Conservation (phyloP, 116 monocot genomes). For the Posidonia oceanica region DNA sequence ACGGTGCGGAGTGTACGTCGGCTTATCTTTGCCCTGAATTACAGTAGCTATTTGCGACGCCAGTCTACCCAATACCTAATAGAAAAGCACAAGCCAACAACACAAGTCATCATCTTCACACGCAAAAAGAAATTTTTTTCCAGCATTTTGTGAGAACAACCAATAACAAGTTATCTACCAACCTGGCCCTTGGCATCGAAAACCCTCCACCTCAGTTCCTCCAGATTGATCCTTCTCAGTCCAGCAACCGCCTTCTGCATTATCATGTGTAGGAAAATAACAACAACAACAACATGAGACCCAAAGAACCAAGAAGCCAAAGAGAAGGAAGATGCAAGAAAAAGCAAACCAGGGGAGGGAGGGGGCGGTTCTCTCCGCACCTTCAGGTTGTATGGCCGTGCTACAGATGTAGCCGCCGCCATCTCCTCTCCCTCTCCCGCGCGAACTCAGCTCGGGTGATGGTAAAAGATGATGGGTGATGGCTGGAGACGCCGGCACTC, state of each 20-base stretch:
- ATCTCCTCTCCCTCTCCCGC: neutral
- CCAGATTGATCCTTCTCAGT: conserved; percentile 77
- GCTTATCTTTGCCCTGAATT: conserved; percentile 90
- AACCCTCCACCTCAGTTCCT: conserved; percentile 87
- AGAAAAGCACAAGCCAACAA: neutral
- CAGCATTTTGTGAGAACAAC: neutral
- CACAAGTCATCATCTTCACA: neutral
- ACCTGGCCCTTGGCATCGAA: conserved; percentile 98
- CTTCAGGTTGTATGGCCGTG: neutral
- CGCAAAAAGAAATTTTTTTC: neutral
- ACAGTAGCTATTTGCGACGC: conserved; percentile 92
- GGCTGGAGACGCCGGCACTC: too few relatives aligned
- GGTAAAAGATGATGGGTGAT: too few relatives aligned
- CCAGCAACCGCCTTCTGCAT: conserved; percentile 89
- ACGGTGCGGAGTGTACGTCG: conserved; percentile 79
- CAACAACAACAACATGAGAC: neutral
- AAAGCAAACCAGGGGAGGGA: neutral
- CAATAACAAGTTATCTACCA: neutral
- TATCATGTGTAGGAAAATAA: neutral
- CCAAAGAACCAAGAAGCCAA: neutral
- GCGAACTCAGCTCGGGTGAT: too few relatives aligned
- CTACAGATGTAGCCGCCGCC: neutral
- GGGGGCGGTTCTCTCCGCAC: neutral
- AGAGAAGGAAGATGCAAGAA: neutral
- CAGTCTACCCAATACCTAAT: conserved; percentile 80